phyloP scores from a whole-genome alignment of 495 filamentous ascomycete species.

The Talaromyces borbonicus region DNA sequence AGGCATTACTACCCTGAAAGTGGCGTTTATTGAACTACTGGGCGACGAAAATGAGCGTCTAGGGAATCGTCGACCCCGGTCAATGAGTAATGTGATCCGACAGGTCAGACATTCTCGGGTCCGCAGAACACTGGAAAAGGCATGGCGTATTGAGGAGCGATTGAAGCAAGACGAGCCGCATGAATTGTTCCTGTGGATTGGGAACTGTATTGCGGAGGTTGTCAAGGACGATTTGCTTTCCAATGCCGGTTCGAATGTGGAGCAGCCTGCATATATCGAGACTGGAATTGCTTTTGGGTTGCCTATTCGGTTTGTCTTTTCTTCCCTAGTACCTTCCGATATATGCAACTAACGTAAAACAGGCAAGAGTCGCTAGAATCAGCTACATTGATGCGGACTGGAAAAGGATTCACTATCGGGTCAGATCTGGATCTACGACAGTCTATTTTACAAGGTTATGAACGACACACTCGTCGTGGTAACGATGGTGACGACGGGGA shows the following conservation, averaged over 20 bases:
- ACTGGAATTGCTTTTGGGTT: constrained; percentile 87
- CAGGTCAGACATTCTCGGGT: constrained; percentile 41
- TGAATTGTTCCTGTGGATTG: constrained; percentile 71
- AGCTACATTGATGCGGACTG: constrained; percentile 76
- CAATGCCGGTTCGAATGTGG: constrained; percentile 26
- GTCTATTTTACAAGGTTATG: constrained; percentile 61
- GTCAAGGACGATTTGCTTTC: constrained; percentile 44
- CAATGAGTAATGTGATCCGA: constrained; percentile 30
- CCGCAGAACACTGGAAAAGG: constrained; percentile 52
- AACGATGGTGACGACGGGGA: constrained; percentile 22
- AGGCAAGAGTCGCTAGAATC: constrained; percentile 69
- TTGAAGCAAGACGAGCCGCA: constrained; percentile 69
- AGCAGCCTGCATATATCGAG: constrained; percentile 46
- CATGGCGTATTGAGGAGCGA: constrained; percentile 71
- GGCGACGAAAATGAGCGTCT: constrained; percentile 25
- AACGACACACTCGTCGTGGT: constrained; percentile 40
- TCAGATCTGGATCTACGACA: constrained; percentile 60
- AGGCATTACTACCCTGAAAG: constrained; percentile 73
- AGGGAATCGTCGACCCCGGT: constrained; percentile 21
- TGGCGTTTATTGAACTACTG: constrained; percentile 65
- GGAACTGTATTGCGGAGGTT: constrained; percentile 63
- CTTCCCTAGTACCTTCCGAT: not conserved
- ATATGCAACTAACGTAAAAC: constrained; percentile 1
- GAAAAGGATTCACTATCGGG: constrained; percentile 75
- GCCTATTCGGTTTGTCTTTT: constrained; percentile 57